These are phyloP conservation scores for Diddensiella santjacobensis DNA, from an alignment of 805 yeast genomes.

Conservation along the genomic window DNA sequence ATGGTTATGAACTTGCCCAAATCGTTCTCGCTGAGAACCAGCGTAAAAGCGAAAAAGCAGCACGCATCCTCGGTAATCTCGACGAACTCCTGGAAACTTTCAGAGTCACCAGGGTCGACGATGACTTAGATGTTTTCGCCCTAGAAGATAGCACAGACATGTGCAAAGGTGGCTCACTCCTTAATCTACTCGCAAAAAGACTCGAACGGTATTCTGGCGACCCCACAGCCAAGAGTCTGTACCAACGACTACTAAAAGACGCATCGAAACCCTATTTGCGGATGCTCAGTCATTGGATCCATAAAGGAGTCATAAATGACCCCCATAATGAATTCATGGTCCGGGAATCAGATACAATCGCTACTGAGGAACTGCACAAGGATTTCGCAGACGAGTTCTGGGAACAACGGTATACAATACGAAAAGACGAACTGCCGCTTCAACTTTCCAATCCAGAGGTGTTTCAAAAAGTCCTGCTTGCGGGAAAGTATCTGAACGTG, in stretches of 20 bases:
- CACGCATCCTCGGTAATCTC: constrained; percentile 35
- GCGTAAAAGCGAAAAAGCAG: constrained; percentile 32
- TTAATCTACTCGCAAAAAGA: constrained; percentile 57
- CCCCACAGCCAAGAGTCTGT: constrained; percentile 47
- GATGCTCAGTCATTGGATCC: constrained; percentile 78
- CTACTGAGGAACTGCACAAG: constrained; percentile 25
- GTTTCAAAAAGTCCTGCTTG: constrained; percentile 63
- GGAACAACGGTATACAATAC: constrained; percentile 58
- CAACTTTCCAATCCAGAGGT: constrained; percentile 53
- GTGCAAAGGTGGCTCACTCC: constrained; percentile 70
- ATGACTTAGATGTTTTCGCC: constrained; percentile 13
- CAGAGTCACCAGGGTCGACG: constrained; percentile 24
- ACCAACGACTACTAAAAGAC: constrained; percentile 49
- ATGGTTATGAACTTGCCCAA: constrained; percentile 55
- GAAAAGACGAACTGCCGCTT: constrained; percentile 69
- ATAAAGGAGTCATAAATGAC: constrained; percentile 68
- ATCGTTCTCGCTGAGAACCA: constrained; percentile 41
- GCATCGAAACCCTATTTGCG: constrained; percentile 60
- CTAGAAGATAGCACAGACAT: constrained; percentile 24
- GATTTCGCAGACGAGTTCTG: constrained; percentile 39
- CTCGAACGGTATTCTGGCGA: constrained; percentile 65
- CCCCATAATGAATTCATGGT: constrained; percentile 80
- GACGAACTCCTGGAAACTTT: constrained; percentile 43
- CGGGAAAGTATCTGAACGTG: constrained; percentile 83
- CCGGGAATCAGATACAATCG: constrained; percentile 33